Conservation (phyloP, 2,329 filamentous ascomycete species). For the Epichloe festucae region DNA sequence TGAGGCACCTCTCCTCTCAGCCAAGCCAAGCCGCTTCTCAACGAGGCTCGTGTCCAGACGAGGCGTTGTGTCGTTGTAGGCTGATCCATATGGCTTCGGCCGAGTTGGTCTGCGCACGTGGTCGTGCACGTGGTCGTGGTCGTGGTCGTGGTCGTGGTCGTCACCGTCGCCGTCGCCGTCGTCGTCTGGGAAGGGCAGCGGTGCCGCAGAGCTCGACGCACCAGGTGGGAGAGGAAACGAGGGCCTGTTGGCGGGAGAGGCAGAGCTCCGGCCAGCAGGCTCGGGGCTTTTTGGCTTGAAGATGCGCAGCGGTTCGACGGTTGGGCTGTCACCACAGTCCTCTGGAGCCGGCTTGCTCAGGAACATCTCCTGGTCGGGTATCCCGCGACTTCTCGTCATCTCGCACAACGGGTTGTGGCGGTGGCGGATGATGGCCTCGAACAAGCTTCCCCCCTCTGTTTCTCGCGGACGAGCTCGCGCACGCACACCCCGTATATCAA, state of each 20-base stretch:
- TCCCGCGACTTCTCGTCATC: constrained; percentile 46
- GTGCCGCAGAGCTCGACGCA: constrained; percentile 55
- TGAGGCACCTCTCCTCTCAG: constrained; percentile 68
- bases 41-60: constrained; percentile 42
- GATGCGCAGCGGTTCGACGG: constrained; percentile 73
- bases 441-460: no score
- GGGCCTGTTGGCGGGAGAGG: constrained; percentile 34
- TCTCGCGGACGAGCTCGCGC: no score
- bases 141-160: constrained; percentile 32
- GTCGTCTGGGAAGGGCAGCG: constrained; percentile 62
- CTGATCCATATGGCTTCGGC: constrained; percentile 32
- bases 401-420: constrained; percentile 8
- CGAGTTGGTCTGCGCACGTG: constrained; percentile 28
- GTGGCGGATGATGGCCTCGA: no score
- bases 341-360: constrained; percentile 44
- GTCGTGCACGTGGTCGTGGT: constrained; percentile 28
- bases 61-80: constrained; percentile 36
- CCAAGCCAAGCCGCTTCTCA: constrained; percentile 52
- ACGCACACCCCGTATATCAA: no score
- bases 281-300: constrained; percentile 62
- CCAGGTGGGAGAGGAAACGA: constrained; percentile 53
- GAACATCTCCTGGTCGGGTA: constrained; percentile 75
- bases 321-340: constrained; percentile 54
- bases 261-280: constrained; percentile 30
- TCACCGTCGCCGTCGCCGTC: constrained; percentile 18